Evolutionary conservation across 75 land plant species (phyloP), one percentile per base, ranked within the genome.

Genomic region (Ceratopteris richardii): DNA sequence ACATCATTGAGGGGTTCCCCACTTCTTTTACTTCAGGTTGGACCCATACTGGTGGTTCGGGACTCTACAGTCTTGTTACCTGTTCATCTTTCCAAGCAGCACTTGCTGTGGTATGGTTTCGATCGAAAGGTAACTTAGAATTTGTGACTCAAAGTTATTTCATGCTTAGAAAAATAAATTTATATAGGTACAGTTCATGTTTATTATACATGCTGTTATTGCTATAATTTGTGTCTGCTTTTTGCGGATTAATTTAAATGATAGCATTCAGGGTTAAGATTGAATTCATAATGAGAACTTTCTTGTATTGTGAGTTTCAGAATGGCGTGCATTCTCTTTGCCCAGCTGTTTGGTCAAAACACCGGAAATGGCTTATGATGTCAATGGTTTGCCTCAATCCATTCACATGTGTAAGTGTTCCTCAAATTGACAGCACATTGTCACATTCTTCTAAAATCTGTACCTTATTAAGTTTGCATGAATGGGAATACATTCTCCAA

Each of bases 271-370:
- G n/a, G n/a, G n/a, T n/a, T n/a, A n/a, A n/a, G n/a, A n/a, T n/a
- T n/a, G n/a, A n/a, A n/a, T n/a, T n/a, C n/a, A n/a, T n/a, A n/a
- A n/a, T n/a, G n/a, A n/a, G n/a, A n/a, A n/a, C n/a, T n/a, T n/a
- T n/a, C n/a, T n/a, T n/a, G n/a, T n/a, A n/a, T n/a, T n/a, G n/a
- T n/a, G n/a, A n/a, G n/a, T n/a, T n/a, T 21, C 50, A 88, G 94
- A 87, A 90, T 76, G 99, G 92, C 23, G 48, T 95, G 73, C 99
- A 95, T 74, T 95, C 99, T 24, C 75, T 95, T 18, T 95, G 99
- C 63, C 99, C 99, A 62, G 96, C 96, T 43, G 58, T 90, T 17
- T 95, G 99, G 99, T 90, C 99, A 31, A 90, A 95, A 74, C 91
- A 90, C 31, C 78, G 99, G 57, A 75, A 88, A 67, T 95, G 96